These are phyloP conservation scores for Psophocarpus tetragonolobus DNA, from an alignment of 306 rosid species.

Conservation along the genomic window DNA sequence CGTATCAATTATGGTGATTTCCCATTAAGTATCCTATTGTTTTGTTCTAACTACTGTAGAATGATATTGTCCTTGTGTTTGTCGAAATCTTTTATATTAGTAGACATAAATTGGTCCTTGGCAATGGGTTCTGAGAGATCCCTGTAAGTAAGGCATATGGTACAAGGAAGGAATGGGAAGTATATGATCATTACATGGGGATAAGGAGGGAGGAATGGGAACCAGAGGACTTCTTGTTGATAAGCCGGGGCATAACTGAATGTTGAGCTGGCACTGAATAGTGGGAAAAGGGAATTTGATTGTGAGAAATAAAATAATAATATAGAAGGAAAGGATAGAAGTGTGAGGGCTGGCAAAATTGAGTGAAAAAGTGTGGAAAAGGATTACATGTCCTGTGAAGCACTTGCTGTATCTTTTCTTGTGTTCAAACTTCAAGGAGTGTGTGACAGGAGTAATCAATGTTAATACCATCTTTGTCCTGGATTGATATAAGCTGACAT, in stretches of 20 bases:
- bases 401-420: background rate
- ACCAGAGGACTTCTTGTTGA: background rate
- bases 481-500: background rate
- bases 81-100: background rate
- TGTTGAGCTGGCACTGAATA: background rate
- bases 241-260: background rate
- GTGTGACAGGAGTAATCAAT: background rate
- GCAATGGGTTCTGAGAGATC: background rate
- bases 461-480: background rate
- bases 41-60: background rate
- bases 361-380: background rate
- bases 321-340: background rate
- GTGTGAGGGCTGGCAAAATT: background rate
- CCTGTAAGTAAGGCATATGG: background rate
- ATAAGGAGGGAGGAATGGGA: background rate
- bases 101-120: constrained; percentile 7
- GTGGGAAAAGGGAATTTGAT: background rate
- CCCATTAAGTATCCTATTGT: background rate
- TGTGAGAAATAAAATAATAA: background rate
- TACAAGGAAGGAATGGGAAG: background rate
- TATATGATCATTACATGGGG: background rate
- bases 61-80: background rate
- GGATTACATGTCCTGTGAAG: background rate
- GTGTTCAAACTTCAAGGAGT: background rate
- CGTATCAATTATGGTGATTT: background rate